phyloP scores from a whole-genome alignment of 768 basidiomycete species.

The Kwoniella sp. region DNA sequence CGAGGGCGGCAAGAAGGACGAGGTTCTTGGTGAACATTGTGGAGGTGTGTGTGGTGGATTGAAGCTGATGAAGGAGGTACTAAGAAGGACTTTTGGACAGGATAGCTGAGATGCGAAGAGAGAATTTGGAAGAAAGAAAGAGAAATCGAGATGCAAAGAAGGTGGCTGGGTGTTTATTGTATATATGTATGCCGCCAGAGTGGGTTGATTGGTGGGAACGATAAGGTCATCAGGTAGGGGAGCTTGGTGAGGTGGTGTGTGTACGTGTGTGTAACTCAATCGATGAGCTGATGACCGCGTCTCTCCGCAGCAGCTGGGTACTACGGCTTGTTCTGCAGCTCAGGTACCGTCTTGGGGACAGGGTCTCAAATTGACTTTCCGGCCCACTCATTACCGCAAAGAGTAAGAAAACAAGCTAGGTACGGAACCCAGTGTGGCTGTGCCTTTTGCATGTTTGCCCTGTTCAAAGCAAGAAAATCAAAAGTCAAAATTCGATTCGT shows the following conservation, averaged over 20 bases:
- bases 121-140: conserved; percentile 11
- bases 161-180: conserved; percentile 5
- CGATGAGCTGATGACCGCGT: not conserved
- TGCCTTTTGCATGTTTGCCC: not conserved
- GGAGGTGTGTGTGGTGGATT: not conserved
- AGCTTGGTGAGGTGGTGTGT: not conserved
- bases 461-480: not conserved
- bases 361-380: conserved; percentile 1
- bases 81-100: not conserved
- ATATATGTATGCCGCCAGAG: not conserved
- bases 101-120: not conserved
- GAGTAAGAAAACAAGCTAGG: not conserved
- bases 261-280: not conserved
- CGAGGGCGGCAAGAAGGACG: conserved; percentile 33
- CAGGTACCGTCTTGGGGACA: not conserved
- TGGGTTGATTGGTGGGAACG: conserved; percentile 6
- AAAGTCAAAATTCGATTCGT: conserved; percentile 2
- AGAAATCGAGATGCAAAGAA: conserved; percentile 6
- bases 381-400: not conserved
- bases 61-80: conserved; percentile 2
- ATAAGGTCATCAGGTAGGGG: not conserved
- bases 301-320: not conserved
- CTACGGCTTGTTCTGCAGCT: not conserved
- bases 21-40: conserved; percentile 44
- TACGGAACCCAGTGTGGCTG: not conserved